phyloP scores from a whole-genome alignment of 331 rosid species.

The Malus hybrid region DNA sequence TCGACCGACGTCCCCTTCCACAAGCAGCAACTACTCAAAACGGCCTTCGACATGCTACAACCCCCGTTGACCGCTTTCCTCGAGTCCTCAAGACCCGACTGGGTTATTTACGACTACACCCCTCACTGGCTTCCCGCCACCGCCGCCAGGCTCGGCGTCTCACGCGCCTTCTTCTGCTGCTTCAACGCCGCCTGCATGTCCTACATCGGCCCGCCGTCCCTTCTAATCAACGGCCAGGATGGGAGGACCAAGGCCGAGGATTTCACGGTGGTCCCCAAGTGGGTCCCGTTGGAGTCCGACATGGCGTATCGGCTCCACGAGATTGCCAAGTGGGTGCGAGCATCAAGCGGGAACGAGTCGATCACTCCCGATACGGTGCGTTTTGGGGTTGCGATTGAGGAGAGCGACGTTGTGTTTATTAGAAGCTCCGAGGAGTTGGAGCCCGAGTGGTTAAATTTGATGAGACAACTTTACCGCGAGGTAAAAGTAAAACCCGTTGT shows the following conservation, averaged over 20 bases:
- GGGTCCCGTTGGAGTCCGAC: constrained; percentile 29
- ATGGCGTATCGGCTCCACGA: constrained; percentile 23
- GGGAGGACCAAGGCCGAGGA: constrained; percentile 27
- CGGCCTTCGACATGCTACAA: constrained; percentile 35
- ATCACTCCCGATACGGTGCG: constrained; percentile 22
- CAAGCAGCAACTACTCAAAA: constrained; percentile 30
- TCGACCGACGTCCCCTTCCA: constrained; percentile 33
- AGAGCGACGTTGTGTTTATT: constrained; percentile 26
- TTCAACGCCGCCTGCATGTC: constrained; percentile 32
- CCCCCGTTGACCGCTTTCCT: constrained; percentile 9
- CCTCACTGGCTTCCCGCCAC: constrained; percentile 42
- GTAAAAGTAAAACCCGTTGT: constrained; percentile 21
- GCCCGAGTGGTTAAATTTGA: constrained; percentile 32
- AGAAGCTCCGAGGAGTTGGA: constrained; percentile 32
- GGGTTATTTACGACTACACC: constrained; percentile 47
- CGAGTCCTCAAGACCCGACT: constrained; percentile 17
- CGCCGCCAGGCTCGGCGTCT: constrained; percentile 21
- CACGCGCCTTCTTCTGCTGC: constrained; percentile 34
- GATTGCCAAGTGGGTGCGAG: constrained; percentile 9
- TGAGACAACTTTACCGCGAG: constrained; percentile 13
- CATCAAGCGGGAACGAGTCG: background rate
- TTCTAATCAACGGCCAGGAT: constrained; percentile 8
- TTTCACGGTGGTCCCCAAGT: constrained; percentile 27
- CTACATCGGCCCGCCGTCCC: constrained; percentile 19
- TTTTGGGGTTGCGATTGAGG: constrained; percentile 16